Base-by-base conservation (phyloP, 495 filamentous ascomycete genomes). In the Penicillium taxi region DNA sequence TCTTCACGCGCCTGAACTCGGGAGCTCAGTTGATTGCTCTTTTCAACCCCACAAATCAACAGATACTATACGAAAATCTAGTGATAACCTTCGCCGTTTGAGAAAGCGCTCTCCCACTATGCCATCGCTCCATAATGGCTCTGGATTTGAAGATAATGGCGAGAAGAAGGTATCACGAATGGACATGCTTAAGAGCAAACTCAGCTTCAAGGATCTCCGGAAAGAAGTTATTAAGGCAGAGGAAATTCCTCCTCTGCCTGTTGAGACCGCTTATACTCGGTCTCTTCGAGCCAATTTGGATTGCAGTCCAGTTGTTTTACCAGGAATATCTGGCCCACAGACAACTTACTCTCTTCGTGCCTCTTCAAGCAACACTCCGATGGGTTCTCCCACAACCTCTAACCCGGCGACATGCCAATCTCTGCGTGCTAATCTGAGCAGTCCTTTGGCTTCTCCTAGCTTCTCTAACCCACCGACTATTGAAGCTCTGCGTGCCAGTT, bases 201-300 rank as follows among this genome's bases (percentile, higher is more conserved):
- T 61, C 26, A 61, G 57, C 30, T 47, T 60, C 32, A 63, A 57
- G 26, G 58, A 66, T 19, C 20, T 65, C 2, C 49, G 39, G 2
- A 61, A 57, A 21, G 61, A 63, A 15, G 32, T 38, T 21, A 28
- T 36, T 4, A 56, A 44, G 12, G 39, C 43, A n/a, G 45, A 39
- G 14, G 22, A 36, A 1, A 29, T 44, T 21, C 50, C 49, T 20
- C 25, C 35, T 6, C 13, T 46, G 8, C 29, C 20, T 9, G 23
- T 13, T 1, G 17, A 5, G 12, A 27, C 36, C 22, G 33, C 14
- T 16, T 14, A 9, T 9, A 29, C 27, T 16, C 15, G 15, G 6
- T 14, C 11, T 5, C 17, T n/a, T 14, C 35, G 24, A n/a, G n/a
- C 14, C 35, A 26, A 6, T 9, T 16, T 8, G 7, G 12, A 11